Percentiles rank a stretch among this genome's conserved stretches.
phyloP scores from a whole-genome alignment of 1,139 yeast species.

The Kluyveromyces sp. region DNA sequence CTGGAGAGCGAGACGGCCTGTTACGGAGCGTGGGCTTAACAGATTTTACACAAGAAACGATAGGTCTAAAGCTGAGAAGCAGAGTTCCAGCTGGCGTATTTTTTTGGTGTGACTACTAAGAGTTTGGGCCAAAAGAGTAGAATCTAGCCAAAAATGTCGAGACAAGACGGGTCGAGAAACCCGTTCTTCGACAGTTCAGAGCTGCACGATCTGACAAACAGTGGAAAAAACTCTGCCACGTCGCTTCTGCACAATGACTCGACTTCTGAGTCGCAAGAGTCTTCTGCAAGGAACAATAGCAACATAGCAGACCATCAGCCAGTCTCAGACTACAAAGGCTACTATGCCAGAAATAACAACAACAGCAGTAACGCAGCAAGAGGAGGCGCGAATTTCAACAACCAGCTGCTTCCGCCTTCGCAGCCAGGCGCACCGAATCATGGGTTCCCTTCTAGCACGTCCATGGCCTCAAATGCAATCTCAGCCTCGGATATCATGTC shows the following conservation, averaged over 20 bases:
- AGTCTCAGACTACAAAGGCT: constrained; percentile 28
- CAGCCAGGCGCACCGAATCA: constrained; percentile 1
- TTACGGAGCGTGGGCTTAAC: too few relatives aligned
- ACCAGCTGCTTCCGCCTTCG: constrained; percentile 2
- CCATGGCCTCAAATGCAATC: constrained; percentile 13
- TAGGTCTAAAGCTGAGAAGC: too few relatives aligned
- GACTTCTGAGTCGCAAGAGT: background rate
- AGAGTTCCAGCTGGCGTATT: too few relatives aligned
- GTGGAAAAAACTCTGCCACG: constrained; percentile 5
- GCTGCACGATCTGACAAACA: constrained; percentile 12
- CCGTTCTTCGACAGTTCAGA: constrained; percentile 26
- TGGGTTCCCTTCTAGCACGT: constrained; percentile 17
- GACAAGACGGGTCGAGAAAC: constrained; percentile 10
- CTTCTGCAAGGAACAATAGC: background rate
- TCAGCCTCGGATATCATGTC: constrained; percentile 28
- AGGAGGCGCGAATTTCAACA: background rate
- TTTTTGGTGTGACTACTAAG: too few relatives aligned
- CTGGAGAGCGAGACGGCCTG: too few relatives aligned
- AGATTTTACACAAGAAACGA: too few relatives aligned
- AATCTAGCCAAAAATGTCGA: background rate
- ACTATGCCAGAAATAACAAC: constrained; percentile 21
- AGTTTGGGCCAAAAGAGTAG: too few relatives aligned
- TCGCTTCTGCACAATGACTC: constrained; percentile 6
- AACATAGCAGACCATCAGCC: constrained; percentile 2
- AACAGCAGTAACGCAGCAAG: constrained; percentile 1